A percentile compares a stretch with the other conserved stretches of the same genome.
Evolutionary conservation across 139 green algal genomes (phyloP).

Genomic region (Zygnema circumcarinatum): DNA sequence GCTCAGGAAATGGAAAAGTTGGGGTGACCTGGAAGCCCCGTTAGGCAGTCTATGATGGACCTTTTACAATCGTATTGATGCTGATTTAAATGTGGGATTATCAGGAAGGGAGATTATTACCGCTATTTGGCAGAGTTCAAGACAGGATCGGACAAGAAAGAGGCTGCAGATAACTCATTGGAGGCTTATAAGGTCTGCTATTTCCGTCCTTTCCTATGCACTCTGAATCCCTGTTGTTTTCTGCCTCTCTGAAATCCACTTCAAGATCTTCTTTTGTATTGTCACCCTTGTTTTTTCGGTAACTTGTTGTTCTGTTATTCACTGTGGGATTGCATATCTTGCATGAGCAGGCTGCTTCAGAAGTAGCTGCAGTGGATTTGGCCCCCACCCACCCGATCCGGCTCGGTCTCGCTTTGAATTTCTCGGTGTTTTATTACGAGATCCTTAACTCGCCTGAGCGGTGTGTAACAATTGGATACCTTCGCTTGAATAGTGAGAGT

Average conservation of each 20-base stretch:
- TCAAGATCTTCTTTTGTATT: constrained; percentile 1
- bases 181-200: constrained; percentile 52
- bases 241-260: no score
- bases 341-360: constrained; percentile 58
- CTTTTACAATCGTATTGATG: no score
- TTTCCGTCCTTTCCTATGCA: no score
- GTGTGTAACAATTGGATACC: constrained; percentile 17
- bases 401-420: no score
- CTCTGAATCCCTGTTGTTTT: no score
- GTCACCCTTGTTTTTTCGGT: not conserved
- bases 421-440: no score
- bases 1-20: no score
- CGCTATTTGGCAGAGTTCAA: constrained; percentile 69
- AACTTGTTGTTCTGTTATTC: not conserved
- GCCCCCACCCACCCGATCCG: constrained; percentile 63
- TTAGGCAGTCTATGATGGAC: no score
- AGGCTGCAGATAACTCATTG: constrained; percentile 61
- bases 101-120: constrained; percentile 76
- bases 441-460: constrained; percentile 60
- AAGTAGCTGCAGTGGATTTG: constrained; percentile 62
- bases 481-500: not conserved
- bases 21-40: no score
- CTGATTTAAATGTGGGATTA: constrained; percentile 90
- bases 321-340: no score
- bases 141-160: constrained; percentile 48